These are phyloP conservation scores for Blastobotrys buckinghamii DNA, from an alignment of 1,139 yeast genomes.

Conservation along the genomic window DNA sequence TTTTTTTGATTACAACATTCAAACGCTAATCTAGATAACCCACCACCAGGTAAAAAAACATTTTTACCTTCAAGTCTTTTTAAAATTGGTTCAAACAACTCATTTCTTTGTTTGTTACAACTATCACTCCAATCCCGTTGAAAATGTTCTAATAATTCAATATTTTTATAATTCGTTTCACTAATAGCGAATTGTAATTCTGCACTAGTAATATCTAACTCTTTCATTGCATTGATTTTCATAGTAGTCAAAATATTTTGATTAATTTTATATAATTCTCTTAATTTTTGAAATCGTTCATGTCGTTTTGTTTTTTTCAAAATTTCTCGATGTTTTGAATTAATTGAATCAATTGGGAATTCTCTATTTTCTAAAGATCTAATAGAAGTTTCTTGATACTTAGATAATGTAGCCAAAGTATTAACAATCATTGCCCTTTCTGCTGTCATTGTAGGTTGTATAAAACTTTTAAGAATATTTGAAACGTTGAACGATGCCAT, in stretches of 20 bases:
- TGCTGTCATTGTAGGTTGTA: slow-evolving; percentile 8
- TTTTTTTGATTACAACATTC: slow-evolving; percentile 46
- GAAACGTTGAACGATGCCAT: slow-evolving; percentile 4
- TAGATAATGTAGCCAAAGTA: slow-evolving; percentile 48
- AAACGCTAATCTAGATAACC: slow-evolving; percentile 66
- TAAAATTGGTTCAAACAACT: slow-evolving; percentile 47
- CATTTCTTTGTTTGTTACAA: slow-evolving; percentile 45
- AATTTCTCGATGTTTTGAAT: slow-evolving; percentile 50
- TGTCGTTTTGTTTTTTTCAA: slow-evolving; percentile 52
- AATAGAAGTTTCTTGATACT: slow-evolving; percentile 40
- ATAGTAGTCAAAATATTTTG: slow-evolving; percentile 42
- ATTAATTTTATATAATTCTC: slow-evolving; percentile 42
- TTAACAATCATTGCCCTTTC: slow-evolving; percentile 39
- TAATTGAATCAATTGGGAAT: slow-evolving; percentile 43
- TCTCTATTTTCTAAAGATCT: slow-evolving; percentile 44
- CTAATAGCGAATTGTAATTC: slow-evolving; percentile 33
- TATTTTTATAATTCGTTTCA: slow-evolving; percentile 45
- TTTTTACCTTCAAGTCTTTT: slow-evolving; percentile 32
- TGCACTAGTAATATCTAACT: slow-evolving; percentile 33
- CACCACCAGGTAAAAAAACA: slow-evolving; percentile 73
- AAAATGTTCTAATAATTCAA: slow-evolving; percentile 68
- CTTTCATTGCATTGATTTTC: slow-evolving; percentile 37
- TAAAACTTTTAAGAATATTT: slow-evolving; percentile 1
- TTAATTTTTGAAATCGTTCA: slow-evolving; percentile 45
- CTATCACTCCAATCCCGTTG: slow-evolving; percentile 63